phyloP scores from a whole-genome alignment of 2,329 filamentous ascomycete genomes.

The Diaporthe sp. region DNA sequence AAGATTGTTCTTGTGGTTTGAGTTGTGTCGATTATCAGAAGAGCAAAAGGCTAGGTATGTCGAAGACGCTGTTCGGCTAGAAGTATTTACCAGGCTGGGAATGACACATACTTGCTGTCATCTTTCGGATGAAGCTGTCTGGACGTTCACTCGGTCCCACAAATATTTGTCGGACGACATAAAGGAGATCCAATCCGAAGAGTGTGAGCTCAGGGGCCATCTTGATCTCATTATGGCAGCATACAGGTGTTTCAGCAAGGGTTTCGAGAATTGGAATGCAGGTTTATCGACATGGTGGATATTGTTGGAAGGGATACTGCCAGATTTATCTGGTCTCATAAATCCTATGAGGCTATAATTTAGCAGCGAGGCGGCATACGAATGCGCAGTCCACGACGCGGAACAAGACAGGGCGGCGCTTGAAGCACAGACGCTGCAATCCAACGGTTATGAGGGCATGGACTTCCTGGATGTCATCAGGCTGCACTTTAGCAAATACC shows the following conservation, averaged over 20 bases:
- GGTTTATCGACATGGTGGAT: background rate
- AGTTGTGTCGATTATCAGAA: background rate
- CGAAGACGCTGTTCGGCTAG: conserved; percentile 4
- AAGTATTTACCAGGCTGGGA: background rate
- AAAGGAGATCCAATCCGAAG: background rate
- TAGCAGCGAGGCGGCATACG: background rate
- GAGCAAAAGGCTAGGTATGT: background rate
- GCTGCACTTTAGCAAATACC: background rate
- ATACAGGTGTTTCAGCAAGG: background rate
- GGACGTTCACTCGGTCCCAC: background rate
- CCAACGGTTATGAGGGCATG: background rate
- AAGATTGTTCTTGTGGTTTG: background rate
- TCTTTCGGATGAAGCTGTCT: background rate
- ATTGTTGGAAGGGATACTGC: background rate
- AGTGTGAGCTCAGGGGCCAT: background rate
- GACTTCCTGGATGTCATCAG: background rate
- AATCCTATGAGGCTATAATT: background rate
- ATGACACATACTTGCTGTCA: background rate
- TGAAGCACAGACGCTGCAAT: background rate
- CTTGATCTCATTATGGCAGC: background rate
- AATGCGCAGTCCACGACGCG: background rate
- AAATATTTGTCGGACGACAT: background rate
- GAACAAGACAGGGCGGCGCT: background rate
- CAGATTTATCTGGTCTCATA: background rate
- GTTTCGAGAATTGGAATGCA: background rate